A percentile compares a stretch with the other conserved stretches of the same genome.
These are phyloP conservation scores for Neotropicomus parvogracilis DNA, from an alignment of 1,284 basidiomycete species.

Conservation along the genomic window DNA sequence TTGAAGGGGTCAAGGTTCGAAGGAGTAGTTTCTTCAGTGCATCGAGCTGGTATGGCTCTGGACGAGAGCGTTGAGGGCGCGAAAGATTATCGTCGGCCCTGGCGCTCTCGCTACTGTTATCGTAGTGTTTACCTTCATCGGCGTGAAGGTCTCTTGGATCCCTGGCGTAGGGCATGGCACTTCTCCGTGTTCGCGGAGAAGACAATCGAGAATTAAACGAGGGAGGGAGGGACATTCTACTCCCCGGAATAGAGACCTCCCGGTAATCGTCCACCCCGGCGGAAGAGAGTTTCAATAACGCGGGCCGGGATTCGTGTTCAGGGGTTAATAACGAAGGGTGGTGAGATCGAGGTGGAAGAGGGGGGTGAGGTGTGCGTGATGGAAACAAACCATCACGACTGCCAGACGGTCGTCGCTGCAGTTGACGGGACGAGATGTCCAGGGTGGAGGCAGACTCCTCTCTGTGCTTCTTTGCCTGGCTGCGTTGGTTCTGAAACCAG, in stretches of 20 bases:
- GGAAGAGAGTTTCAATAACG: constrained; percentile 29
- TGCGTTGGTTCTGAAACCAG: constrained; percentile 82
- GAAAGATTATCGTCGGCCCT: constrained; percentile 33
- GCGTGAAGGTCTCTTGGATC: constrained; percentile 27
- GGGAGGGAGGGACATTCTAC: constrained; percentile 33
- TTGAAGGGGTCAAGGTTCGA: constrained; percentile 69
- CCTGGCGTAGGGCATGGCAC: constrained; percentile 43
- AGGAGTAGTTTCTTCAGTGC: constrained; percentile 65
- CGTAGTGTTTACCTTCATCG: constrained; percentile 34
- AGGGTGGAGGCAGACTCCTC: constrained; percentile 42
- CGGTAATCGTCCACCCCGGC: constrained; percentile 24
- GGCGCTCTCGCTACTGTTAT: constrained; percentile 21
- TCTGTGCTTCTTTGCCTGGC: constrained; percentile 60
- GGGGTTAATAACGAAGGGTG: constrained; percentile 34
- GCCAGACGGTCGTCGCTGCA: constrained; percentile 22
- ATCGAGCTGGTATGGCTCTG: constrained; percentile 70
- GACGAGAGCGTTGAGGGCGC: constrained; percentile 64
- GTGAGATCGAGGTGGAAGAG: constrained; percentile 45
- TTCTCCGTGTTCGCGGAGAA: constrained; percentile 42
- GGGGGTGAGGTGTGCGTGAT: constrained; percentile 22
- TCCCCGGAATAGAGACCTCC: constrained; percentile 28
- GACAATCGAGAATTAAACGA: constrained; percentile 27
- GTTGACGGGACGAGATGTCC: constrained; percentile 19
- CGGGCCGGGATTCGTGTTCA: constrained; percentile 19
- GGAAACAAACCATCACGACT: constrained; percentile 4